A percentile compares a stretch with the other conserved stretches of the same genome.
These are phyloP conservation scores for Dictyostelium purpureum DNA, from an alignment of 78 protist genomes.

Conservation along the genomic window DNA sequence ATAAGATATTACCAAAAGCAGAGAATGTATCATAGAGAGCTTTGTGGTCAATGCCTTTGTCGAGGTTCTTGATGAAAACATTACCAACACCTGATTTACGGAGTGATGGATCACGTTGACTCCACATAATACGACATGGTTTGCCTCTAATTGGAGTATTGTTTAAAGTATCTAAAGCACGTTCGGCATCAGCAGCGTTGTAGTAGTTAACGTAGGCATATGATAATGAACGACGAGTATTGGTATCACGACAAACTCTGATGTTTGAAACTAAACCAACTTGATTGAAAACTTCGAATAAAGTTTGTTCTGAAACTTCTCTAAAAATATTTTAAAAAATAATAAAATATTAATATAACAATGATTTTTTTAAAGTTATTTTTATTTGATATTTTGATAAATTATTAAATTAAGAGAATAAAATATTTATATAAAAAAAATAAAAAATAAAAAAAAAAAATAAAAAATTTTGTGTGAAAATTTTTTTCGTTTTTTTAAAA, in stretches of 20 bases:
- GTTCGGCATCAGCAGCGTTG: slow-evolving; percentile 92
- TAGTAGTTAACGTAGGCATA: slow-evolving; percentile 98
- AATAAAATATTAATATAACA: background rate
- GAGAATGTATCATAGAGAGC: slow-evolving; percentile 95
- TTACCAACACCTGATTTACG: slow-evolving; percentile 98
- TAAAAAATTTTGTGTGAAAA: too few species aligned
- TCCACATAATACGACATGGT: slow-evolving; percentile 99
- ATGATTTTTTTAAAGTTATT: background rate
- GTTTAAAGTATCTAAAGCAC: slow-evolving; percentile 97
- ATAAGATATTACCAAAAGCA: slow-evolving; percentile 89
- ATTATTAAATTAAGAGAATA: too few species aligned
- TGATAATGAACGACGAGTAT: slow-evolving; percentile 95
- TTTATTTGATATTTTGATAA: too few species aligned
- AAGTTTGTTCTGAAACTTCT: slow-evolving; percentile 92
- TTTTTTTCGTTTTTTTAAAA: background rate
- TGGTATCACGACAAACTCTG: slow-evolving; percentile 96
- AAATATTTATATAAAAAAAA: too few species aligned
- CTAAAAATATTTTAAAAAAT: background rate
- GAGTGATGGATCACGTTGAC: slow-evolving; percentile 96
- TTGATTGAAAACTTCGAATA: slow-evolving; percentile 92
- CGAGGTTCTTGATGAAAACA: slow-evolving; percentile 98
- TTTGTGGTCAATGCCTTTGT: slow-evolving; percentile 90
- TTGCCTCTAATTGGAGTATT: slow-evolving; percentile 90
- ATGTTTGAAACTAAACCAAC: slow-evolving; percentile 96
- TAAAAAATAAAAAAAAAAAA: too few species aligned